Evolutionary conservation across 164 flowering plant species (phyloP).

Genomic region (Sedum album): DNA sequence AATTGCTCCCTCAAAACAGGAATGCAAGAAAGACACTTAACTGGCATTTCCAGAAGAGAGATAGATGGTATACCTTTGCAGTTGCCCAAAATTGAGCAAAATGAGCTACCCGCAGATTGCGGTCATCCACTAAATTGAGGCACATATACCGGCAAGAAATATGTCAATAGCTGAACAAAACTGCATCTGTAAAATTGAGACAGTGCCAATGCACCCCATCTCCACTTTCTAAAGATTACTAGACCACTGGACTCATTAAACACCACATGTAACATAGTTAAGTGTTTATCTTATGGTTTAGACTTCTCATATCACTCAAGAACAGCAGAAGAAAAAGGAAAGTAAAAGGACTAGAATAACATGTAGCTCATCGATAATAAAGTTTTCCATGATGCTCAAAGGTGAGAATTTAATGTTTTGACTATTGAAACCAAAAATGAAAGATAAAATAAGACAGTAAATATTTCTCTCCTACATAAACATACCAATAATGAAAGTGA

Average conservation of each 20-base stretch:
- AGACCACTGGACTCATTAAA: constrained; percentile 25
- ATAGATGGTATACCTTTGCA: constrained; percentile 88
- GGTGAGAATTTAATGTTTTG: not conserved
- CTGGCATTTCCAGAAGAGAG: constrained; percentile 35
- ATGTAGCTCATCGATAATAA: not conserved
- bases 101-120: constrained; percentile 99
- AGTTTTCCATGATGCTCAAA: not conserved
- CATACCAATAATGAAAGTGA: constrained; percentile 89
- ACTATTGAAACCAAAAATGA: not conserved
- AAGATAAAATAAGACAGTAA: not conserved
- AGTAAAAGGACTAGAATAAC: not conserved
- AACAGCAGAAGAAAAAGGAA: not conserved
- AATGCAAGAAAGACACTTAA: constrained; percentile 22
- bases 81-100: constrained; percentile 99
- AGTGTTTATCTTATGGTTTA: constrained; percentile 11
- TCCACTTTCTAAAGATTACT: constrained; percentile 55
- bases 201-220: constrained; percentile 73
- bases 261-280: constrained; percentile 17
- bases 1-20: constrained; percentile 15
- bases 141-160: constrained; percentile 95
- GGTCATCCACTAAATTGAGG: constrained; percentile 99
- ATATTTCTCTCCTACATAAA: not conserved
- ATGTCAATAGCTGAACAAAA: constrained; percentile 82
- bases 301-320: not conserved
- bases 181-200: constrained; percentile 85